A percentile compares a stretch with the other conserved stretches of the same genome.
These are phyloP conservation scores for Globisporangium nunn DNA, from an alignment of 352 stramenopile species.

Conservation along the genomic window DNA sequence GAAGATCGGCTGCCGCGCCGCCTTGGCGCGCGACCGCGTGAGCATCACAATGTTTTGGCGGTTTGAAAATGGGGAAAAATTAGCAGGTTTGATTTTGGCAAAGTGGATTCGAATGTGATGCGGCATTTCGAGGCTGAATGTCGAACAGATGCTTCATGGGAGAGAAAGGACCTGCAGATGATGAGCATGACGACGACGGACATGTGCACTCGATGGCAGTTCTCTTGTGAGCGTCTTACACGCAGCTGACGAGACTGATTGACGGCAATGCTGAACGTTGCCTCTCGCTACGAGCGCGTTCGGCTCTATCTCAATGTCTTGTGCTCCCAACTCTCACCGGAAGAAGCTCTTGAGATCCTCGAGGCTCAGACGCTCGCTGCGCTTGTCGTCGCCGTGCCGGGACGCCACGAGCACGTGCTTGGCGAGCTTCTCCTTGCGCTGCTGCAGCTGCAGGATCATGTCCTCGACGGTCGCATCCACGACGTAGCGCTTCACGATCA, in stretches of 20 bases:
- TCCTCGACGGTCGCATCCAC: slow-evolving; percentile 87
- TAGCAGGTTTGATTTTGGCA: no score
- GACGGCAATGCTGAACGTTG: no score
- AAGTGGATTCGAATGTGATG: background rate
- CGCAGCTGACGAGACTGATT: no score
- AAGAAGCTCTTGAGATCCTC: slow-evolving; percentile 73
- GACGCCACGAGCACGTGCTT: slow-evolving; percentile 71
- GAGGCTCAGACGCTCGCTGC: slow-evolving; percentile 47
- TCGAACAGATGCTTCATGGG: no score
- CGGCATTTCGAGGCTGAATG: background rate
- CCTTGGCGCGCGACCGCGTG: slow-evolving; percentile 58
- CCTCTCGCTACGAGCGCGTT: no score
- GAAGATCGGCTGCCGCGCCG: slow-evolving; percentile 63
- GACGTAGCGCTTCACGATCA: slow-evolving; percentile 88
- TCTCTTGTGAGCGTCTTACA: no score
- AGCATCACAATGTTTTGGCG: slow-evolving; percentile 27
- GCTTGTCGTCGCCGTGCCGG: slow-evolving; percentile 30
- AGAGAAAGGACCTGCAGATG: no score
- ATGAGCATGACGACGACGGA: no score
- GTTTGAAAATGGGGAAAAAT: no score
- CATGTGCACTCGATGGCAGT: no score
- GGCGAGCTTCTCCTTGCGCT: slow-evolving; percentile 84
- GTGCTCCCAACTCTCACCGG: slow-evolving; percentile 9
- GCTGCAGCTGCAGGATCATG: slow-evolving; percentile 87
- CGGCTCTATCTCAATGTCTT: background rate